Base-by-base conservation (phyloP, 2,329 filamentous ascomycete genomes). In the Purpureocillium lavendulum region DNA sequence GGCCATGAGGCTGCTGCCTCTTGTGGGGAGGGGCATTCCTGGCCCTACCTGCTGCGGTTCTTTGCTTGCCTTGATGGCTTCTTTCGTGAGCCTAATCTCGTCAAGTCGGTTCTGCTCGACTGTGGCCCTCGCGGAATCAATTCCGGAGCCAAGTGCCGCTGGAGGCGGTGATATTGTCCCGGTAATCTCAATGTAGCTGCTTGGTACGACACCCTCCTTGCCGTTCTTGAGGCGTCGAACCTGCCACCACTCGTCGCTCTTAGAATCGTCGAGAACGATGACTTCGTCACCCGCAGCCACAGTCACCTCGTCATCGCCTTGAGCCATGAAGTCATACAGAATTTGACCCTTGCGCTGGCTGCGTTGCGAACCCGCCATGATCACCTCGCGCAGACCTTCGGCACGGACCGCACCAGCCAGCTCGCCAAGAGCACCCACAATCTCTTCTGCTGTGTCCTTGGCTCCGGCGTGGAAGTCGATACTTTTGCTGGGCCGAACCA, bases 181-280 rank as follows among this genome's bases (percentile, higher is more conserved):
- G 16, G 80, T 89, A 38, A 95, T 70, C 60, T 98, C 90, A 51
- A 98, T 82, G 55, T 97, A 98, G 62, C 87, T 95, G 68, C 88
- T 92, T 12, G 92, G 92, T 8, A 98, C 89, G 18, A 98, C 92
- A 30, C 92, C 92, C 65, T 96, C 87, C 57, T 88, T 92, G 50
- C 87, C 87, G 57, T 88, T 97, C 66, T 88, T 94, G 46, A 96
- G 56, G 29, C 89, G 79, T 43, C 85, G 79, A 29, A 98, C 87
- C 69, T 92, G 88, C 90, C 92, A 97, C 92, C 92, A 98, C 58
- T 98, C 92, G 43, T 96, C 88, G 46, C 89, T 96, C 64, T 89
- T 92, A 28, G 72, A 78, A 55, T 96, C 88, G 56, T 98, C 90
- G 40, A 97, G 61, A 39, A 98, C 70, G 33, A 94, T 68, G 31